Conservation (phyloP, 2,329 filamentous ascomycete species). For the Monosporascus sp. region DNA sequence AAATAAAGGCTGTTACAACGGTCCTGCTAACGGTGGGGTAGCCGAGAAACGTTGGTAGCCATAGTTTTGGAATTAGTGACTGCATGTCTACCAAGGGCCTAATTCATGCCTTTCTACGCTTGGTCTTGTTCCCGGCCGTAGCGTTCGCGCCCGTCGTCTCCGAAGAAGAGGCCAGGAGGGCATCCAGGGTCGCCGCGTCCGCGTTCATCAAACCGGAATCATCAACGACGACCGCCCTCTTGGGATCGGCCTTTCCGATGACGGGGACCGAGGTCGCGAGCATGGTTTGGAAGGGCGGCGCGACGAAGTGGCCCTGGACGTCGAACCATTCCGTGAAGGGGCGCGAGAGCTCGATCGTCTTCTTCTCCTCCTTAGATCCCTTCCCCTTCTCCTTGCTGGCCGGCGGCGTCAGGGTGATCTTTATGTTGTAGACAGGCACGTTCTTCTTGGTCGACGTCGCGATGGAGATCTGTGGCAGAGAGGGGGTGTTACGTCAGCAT, state of each 20-base stretch:
- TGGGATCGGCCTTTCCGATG: constrained; percentile 63
- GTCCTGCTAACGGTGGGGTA: too few species aligned
- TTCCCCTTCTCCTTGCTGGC: constrained; percentile 29
- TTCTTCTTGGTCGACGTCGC: constrained; percentile 71
- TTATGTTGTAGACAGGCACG: constrained; percentile 74
- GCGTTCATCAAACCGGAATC: constrained; percentile 30
- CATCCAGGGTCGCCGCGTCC: constrained; percentile 45
- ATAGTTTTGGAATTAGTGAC: too few species aligned
- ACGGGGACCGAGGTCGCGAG: constrained; percentile 63
- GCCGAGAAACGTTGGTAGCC: too few species aligned
- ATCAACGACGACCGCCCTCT: constrained; percentile 40
- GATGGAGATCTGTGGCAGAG: constrained; percentile 59
- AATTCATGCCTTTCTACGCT: constrained; percentile 28
- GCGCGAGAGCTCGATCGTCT: constrained; percentile 51
- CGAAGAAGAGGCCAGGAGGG: constrained; percentile 25
- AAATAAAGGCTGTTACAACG: too few species aligned
- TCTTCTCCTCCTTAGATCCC: constrained; percentile 34
- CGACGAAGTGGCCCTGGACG: constrained; percentile 64
- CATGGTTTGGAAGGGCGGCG: constrained; percentile 72
- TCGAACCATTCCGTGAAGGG: constrained; percentile 78
- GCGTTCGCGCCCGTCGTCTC: constrained; percentile 15
- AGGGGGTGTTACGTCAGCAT: not conserved
- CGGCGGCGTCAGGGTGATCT: constrained; percentile 48
- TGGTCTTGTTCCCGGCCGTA: constrained; percentile 23
- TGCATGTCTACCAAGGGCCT: too few species aligned